Percentiles rank a stretch among this genome's conserved stretches.
Evolutionary conservation across 1,284 basidiomycete genomes (phyloP).

Genomic region (Microbotryum saponariae): DNA sequence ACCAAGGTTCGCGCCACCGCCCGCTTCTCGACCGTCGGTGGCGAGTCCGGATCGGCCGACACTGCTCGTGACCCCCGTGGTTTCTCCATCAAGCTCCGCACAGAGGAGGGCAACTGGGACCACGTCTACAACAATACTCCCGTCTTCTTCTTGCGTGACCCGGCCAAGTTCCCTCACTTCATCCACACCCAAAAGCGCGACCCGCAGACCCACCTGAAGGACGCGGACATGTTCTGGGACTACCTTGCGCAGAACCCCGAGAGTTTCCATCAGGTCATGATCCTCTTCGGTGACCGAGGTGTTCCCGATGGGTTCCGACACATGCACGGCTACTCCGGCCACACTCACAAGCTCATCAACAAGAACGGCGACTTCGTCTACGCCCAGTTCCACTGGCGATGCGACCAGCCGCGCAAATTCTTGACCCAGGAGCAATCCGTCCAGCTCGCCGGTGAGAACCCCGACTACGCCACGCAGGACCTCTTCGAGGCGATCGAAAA

Average conservation of each 20-base stretch:
- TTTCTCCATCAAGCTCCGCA: constrained; percentile 83
- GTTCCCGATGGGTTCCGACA: constrained; percentile 75
- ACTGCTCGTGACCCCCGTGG: constrained; percentile 87
- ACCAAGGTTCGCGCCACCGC: constrained; percentile 62
- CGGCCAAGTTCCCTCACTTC: constrained; percentile 61
- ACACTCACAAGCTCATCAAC: constrained; percentile 85
- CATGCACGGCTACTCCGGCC: constrained; percentile 84
- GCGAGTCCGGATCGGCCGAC: constrained; percentile 80
- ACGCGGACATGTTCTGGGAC: constrained; percentile 53
- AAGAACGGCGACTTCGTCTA: constrained; percentile 73
- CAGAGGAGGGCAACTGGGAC: constrained; percentile 81
- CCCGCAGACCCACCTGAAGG: constrained; percentile 79
- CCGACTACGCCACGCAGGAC: constrained; percentile 68
- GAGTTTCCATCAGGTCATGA: constrained; percentile 82
- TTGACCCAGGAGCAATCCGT: constrained; percentile 54
- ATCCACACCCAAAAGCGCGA: constrained; percentile 92
- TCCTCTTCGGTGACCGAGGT: constrained; percentile 78
- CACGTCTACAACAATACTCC: constrained; percentile 52
- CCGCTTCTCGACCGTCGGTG: constrained; percentile 64
- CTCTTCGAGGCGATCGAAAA: constrained; percentile 73
- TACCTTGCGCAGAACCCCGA: constrained; percentile 82
- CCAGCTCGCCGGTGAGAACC: constrained; percentile 61
- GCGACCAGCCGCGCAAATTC: constrained; percentile 66
- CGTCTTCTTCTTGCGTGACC: constrained; percentile 42
- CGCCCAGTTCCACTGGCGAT: constrained; percentile 68